Base-by-base conservation (phyloP, 768 basidiomycete species). In the Termitomyces sp. region DNA sequence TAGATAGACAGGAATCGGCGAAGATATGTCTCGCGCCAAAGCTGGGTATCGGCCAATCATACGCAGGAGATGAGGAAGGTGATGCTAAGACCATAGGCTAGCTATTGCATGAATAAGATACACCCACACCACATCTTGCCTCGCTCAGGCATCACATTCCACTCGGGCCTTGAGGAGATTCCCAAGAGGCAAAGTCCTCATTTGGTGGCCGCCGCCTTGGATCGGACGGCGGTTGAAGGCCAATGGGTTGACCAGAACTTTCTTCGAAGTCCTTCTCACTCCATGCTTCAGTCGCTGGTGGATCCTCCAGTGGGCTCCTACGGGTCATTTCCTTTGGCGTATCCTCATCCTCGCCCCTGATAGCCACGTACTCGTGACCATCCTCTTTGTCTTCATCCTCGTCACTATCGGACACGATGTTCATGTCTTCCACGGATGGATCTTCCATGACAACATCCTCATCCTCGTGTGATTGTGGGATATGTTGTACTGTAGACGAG, bases 401-500 rank as follows among this genome's bases (percentile, higher is more conserved):
- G 30, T 62, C 60, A 34, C 50, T 60, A 34, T 57, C 61, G 17
- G 60, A 58, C 34, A 66, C 69, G 64, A 74, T 68, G 30, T 63
- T 69, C 67, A 73, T 72, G 5, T 68, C 71, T 47, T 73, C 70
- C 30, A 70, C 61, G 1, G 68, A 62, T 63, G 71, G 67, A 10
- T 64, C 60, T 5, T 60, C 65, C 57, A 67, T 68, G 44, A 58
- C 62, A 34, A 65, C 64, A 51, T 74, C 70, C 1, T 56, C 68
- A 17, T 74, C 70, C 34, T 37, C 53, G 12, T 46, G 24, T 15
- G 22, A 32, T 57, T 73, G 71, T 0, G 75, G 77, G 0, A 77
- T 78, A 47, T 72, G 70, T 55, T 70, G 64, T 15, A 68, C 66
- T 22, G 76, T 71, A 11, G 77, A 74, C 1, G 77, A 68, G 10